Percentiles rank a stretch among this genome's conserved stretches.
phyloP scores from a whole-genome alignment of 331 rosid genomes.

The Cydonia oblonga region DNA sequence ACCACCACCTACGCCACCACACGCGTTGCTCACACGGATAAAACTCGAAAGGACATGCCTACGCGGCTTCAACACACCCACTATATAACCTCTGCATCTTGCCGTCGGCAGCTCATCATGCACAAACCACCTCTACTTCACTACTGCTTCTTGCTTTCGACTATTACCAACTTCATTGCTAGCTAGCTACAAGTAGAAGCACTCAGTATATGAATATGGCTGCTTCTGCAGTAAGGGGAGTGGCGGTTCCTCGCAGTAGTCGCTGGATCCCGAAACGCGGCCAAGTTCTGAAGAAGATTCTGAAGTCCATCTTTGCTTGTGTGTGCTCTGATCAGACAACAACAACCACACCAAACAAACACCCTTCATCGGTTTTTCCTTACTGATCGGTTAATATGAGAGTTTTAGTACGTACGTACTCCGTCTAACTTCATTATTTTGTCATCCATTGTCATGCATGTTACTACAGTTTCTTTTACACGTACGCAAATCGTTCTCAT shows the following conservation, averaged over 20 bases:
- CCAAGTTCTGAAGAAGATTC: slow-evolving; percentile 18
- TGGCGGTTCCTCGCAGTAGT: background rate
- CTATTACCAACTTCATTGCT: background rate
- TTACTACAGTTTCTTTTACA: background rate
- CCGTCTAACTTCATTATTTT: background rate
- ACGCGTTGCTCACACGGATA: slow-evolving; percentile 4
- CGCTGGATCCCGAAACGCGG: slow-evolving; percentile 31
- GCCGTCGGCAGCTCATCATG: background rate
- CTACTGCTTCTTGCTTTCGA: background rate
- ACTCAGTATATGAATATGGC: background rate
- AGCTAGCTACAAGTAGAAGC: background rate
- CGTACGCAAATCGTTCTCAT: too few species aligned
- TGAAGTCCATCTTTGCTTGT: slow-evolving; percentile 12
- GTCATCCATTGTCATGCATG: background rate
- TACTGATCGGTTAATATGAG: background rate
- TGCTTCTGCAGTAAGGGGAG: background rate
- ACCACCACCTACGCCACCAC: too few species aligned
- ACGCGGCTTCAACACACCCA: slow-evolving; percentile 6
- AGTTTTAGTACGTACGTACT: background rate
- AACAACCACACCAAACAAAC: background rate
- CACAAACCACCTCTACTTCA: background rate
- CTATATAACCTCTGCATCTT: background rate
- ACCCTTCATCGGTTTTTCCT: background rate
- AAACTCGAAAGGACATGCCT: background rate
- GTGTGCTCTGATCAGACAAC: background rate